phyloP scores from a whole-genome alignment of 352 stramenopile genomes.

The Phytopythium ostracodes region DNA sequence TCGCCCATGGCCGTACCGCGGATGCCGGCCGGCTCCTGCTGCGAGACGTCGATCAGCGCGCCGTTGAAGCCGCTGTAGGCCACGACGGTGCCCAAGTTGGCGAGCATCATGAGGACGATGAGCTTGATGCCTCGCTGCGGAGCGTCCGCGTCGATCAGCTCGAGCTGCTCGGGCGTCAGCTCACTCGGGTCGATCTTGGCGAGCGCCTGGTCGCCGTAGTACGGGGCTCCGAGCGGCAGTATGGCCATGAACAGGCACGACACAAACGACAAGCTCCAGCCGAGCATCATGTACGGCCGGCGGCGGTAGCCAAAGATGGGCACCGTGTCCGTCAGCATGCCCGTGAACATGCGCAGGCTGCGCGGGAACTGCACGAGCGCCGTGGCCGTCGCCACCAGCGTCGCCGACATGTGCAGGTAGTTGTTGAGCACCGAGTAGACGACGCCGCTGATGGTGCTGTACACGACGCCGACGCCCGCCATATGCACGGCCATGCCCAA shows the following conservation, averaged over 20 bases:
- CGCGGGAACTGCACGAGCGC: not conserved
- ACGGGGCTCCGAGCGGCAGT: constrained; percentile 13
- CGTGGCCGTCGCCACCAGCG: not conserved
- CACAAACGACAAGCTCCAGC: constrained; percentile 36
- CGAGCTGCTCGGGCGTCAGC: not conserved
- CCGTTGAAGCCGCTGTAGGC: constrained; percentile 67
- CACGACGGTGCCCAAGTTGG: constrained; percentile 71
- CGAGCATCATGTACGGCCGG: constrained; percentile 76
- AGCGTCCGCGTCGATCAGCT: not conserved
- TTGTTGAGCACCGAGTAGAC: constrained; percentile 28
- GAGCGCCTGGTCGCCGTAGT: constrained; percentile 6
- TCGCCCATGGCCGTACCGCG: constrained; percentile 33
- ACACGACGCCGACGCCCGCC: constrained; percentile 38
- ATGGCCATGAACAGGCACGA: constrained; percentile 37
- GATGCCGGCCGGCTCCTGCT: constrained; percentile 34
- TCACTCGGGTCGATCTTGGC: not conserved
- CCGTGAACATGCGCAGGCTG: not conserved
- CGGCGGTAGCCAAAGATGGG: constrained; percentile 58
- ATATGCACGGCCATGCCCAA: constrained; percentile 41
- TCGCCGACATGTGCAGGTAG: not conserved
- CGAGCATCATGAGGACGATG: not conserved
- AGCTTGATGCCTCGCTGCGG: not conserved
- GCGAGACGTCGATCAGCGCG: constrained; percentile 50
- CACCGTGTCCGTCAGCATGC: not conserved
- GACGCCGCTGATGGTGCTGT: constrained; percentile 32